Conservation (phyloP, 805 yeast genomes). For the Hanseniaspora thailandica region DNA sequence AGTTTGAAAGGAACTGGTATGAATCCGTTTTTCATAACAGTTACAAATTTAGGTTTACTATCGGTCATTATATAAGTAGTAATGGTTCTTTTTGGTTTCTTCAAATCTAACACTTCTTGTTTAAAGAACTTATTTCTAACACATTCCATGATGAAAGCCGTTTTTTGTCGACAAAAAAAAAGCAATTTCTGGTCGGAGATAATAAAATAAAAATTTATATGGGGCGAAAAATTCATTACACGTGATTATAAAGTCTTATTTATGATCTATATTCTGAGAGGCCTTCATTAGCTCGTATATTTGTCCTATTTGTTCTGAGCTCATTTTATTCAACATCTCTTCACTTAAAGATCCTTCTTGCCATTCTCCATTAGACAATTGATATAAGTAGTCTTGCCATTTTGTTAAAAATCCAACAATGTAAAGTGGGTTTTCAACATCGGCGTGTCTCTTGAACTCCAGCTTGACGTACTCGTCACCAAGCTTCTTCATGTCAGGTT, state of each 20-base stretch:
- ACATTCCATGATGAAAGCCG: too few relatives aligned
- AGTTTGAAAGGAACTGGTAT: slow-evolving; percentile 28
- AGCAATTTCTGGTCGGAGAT: not conserved
- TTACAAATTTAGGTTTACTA: not conserved
- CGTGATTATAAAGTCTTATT: not conserved
- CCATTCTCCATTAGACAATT: slow-evolving; percentile 55
- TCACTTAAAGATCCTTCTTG: slow-evolving; percentile 48
- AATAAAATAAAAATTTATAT: too few relatives aligned
- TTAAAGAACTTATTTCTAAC: too few relatives aligned
- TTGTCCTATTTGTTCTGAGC: slow-evolving; percentile 83
- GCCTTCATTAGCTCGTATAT: slow-evolving; percentile 70
- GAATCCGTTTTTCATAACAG: slow-evolving; percentile 29
- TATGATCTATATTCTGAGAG: slow-evolving; percentile 31
- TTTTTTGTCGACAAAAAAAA: too few relatives aligned
- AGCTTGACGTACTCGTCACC: slow-evolving; percentile 85
- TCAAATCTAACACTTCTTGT: too few relatives aligned
- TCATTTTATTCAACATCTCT: slow-evolving; percentile 64
- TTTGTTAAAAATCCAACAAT: slow-evolving; percentile 85
- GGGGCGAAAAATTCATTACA: not conserved
- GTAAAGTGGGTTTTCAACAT: slow-evolving; percentile 78
- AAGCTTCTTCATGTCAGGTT: slow-evolving; percentile 54
- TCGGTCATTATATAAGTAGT: not conserved
- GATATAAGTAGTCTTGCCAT: slow-evolving; percentile 78
- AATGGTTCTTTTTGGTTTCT: not conserved
- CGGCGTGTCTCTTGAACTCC: slow-evolving; percentile 77